phyloP scores from a whole-genome alignment of 768 basidiomycete species.

The Holtermannia corniformis region DNA sequence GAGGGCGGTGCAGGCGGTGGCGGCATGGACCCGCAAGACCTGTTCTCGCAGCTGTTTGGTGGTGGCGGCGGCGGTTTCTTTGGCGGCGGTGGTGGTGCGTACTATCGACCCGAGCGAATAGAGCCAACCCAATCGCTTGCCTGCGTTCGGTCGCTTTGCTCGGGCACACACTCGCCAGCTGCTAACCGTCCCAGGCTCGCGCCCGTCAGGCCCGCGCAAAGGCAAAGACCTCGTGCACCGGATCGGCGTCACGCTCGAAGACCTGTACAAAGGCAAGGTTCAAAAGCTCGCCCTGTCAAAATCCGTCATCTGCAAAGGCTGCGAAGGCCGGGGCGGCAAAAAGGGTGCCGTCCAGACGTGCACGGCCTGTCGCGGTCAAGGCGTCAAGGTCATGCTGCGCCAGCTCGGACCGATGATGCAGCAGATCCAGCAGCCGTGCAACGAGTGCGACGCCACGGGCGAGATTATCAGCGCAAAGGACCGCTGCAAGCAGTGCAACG shows the following conservation, averaged over 20 bases:
- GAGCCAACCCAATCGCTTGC: background rate
- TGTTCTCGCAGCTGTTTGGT: slow-evolving; percentile 88
- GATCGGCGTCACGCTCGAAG: slow-evolving; percentile 90
- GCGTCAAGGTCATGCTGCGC: slow-evolving; percentile 78
- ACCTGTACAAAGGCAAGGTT: slow-evolving; percentile 97
- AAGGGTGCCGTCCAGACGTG: slow-evolving; percentile 86
- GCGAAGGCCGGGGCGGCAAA: slow-evolving; percentile 94
- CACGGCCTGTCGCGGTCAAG: slow-evolving; percentile 70
- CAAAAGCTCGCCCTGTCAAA: slow-evolving; percentile 95
- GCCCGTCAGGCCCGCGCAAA: slow-evolving; percentile 61
- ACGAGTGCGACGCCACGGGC: slow-evolving; percentile 86
- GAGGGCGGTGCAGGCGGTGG: slow-evolving; percentile 38
- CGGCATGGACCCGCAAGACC: slow-evolving; percentile 90
- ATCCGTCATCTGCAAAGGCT: slow-evolving; percentile 85
- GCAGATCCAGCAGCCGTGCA: slow-evolving; percentile 90
- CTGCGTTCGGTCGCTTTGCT: background rate
- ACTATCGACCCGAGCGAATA: background rate
- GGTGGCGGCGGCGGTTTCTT: slow-evolving; percentile 44
- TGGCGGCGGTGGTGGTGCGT: slow-evolving; percentile 52
- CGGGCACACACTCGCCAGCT: background rate
- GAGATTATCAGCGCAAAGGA: slow-evolving; percentile 92
- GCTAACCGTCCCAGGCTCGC: slow-evolving; percentile 8
- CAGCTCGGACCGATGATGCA: slow-evolving; percentile 99
- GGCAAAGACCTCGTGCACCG: slow-evolving; percentile 98
- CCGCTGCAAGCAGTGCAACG: slow-evolving; percentile 82